phyloP scores from a whole-genome alignment of 2,329 filamentous ascomycete genomes.

The Colletotrichum phormii region DNA sequence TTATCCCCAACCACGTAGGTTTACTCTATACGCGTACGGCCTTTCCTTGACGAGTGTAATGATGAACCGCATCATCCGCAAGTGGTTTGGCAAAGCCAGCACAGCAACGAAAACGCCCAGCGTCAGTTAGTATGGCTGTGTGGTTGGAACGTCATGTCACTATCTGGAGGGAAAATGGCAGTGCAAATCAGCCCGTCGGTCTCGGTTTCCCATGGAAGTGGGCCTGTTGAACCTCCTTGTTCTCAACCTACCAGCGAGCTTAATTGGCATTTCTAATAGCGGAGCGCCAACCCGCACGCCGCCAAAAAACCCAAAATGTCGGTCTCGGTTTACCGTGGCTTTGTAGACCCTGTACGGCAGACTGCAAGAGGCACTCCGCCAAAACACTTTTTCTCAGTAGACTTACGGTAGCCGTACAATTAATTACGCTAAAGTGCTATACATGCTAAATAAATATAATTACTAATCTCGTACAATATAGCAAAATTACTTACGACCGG shows the following conservation, averaged over 20 bases:
- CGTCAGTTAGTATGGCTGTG: background rate
- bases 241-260: too few species aligned
- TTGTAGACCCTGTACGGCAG: background rate
- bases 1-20: background rate
- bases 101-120: background rate
- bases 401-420: too few species aligned
- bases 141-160: background rate
- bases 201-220: constrained; percentile 6
- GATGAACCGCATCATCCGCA: background rate
- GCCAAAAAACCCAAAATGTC: background rate
- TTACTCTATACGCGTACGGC: background rate
- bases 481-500: too few species aligned
- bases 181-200: constrained; percentile 10
- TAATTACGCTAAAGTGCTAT: too few species aligned
- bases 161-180: background rate
- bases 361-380: too few species aligned
- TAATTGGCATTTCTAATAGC: background rate
- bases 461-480: too few species aligned
- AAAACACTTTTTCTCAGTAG: too few species aligned
- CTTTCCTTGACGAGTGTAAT: background rate
- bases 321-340: background rate
- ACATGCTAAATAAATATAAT: too few species aligned
- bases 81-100: background rate
- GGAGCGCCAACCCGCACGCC: background rate
- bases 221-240: background rate